A percentile compares a stretch with the other conserved stretches of the same genome.
Evolutionary conservation across 2,329 filamentous ascomycete genomes (phyloP).

Genomic region (Calonectria ilicicola): DNA sequence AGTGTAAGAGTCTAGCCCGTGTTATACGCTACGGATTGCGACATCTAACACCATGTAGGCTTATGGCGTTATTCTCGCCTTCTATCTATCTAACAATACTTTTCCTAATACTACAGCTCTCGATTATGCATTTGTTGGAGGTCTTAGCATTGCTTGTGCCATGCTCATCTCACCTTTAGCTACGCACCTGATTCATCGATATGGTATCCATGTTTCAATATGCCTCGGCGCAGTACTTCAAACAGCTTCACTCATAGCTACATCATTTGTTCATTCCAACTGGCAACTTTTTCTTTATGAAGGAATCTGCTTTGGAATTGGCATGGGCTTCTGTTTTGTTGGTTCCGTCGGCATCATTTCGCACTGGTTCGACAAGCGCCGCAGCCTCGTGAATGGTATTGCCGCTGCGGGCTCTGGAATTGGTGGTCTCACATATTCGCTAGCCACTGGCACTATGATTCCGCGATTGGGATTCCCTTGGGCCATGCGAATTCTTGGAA

Average conservation of each 20-base stretch:
- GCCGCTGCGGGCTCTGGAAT: slow-evolving; percentile 63
- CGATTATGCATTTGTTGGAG: slow-evolving; percentile 71
- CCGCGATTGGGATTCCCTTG: slow-evolving; percentile 63
- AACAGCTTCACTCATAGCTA: slow-evolving; percentile 62
- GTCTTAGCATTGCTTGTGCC: slow-evolving; percentile 62
- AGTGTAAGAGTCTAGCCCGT: background rate
- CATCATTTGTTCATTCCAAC: slow-evolving; percentile 63
- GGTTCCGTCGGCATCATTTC: slow-evolving; percentile 66
- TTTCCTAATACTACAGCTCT: slow-evolving; percentile 64
- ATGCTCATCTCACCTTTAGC: slow-evolving; percentile 56
- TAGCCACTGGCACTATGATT: slow-evolving; percentile 62
- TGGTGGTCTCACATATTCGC: slow-evolving; percentile 40
- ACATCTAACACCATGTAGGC: background rate
- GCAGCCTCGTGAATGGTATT: slow-evolving; percentile 70
- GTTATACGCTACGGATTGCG: too few species aligned
- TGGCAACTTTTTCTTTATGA: slow-evolving; percentile 73
- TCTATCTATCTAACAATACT: slow-evolving; percentile 51
- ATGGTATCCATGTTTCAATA: slow-evolving; percentile 53
- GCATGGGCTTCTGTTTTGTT: slow-evolving; percentile 72
- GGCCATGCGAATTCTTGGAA: slow-evolving; percentile 63
- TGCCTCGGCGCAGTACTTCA: slow-evolving; percentile 66
- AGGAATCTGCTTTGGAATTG: slow-evolving; percentile 70
- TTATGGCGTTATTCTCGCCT: slow-evolving; percentile 21
- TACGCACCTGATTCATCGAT: slow-evolving; percentile 38
- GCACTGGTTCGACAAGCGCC: slow-evolving; percentile 69